Conservation (phyloP, 257 asterid genomes). For the Cynanchum wilfordii region DNA sequence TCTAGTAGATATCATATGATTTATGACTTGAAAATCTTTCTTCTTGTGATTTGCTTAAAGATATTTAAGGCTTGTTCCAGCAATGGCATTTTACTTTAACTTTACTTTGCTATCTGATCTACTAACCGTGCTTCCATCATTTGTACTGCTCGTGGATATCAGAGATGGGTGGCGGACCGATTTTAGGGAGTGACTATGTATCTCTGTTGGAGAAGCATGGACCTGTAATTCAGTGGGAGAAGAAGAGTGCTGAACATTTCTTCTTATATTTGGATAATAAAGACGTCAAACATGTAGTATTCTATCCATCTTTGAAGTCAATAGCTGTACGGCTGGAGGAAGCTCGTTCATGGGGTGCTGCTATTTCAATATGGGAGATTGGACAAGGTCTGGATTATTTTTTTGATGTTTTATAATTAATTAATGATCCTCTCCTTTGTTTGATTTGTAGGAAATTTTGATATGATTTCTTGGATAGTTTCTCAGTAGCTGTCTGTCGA, state of each 20-base stretch:
- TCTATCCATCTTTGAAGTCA: slow-evolving; percentile 77
- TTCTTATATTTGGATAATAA: slow-evolving; percentile 66
- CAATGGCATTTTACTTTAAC: neutral
- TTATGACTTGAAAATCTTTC: too few species aligned
- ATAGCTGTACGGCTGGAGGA: slow-evolving; percentile 62
- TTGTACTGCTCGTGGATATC: slow-evolving; percentile 14
- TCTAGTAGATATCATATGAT: neutral
- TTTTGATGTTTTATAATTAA: slow-evolving; percentile 56
- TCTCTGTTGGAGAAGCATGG: slow-evolving; percentile 70
- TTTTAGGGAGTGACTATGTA: slow-evolving; percentile 67
- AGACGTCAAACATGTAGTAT: slow-evolving; percentile 60
- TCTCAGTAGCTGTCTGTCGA: too few species aligned
- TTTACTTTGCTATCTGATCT: neutral
- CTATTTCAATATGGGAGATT: slow-evolving; percentile 91
- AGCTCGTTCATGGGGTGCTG: slow-evolving; percentile 79
- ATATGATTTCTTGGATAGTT: neutral
- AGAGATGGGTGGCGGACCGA: slow-evolving; percentile 89
- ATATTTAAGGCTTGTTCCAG: neutral
- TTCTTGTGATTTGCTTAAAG: neutral
- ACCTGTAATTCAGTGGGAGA: slow-evolving; percentile 81
- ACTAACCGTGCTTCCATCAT: neutral
- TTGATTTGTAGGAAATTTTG: slow-evolving; percentile 2
- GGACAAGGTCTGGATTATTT: slow-evolving; percentile 90
- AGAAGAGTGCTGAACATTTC: slow-evolving; percentile 84
- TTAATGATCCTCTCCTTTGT: neutral